A percentile compares a stretch with the other conserved stretches of the same genome.
Conservation (phyloP, 768 basidiomycete species). For the Piloderma croceum region DNA sequence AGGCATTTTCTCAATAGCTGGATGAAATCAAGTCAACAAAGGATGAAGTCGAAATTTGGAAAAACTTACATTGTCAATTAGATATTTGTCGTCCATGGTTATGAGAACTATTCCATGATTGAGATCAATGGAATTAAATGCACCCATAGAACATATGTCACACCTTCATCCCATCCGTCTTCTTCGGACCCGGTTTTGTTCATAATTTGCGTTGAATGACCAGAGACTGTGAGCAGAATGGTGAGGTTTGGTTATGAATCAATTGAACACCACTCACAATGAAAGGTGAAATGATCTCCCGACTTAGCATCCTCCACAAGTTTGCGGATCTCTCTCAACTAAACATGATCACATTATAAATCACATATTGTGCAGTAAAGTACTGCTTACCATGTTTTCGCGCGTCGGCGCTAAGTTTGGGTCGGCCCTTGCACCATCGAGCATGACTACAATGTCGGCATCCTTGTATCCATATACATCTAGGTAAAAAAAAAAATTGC, state of each 20-base stretch:
- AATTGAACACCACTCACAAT: slow-evolving; percentile 15
- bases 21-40: not conserved
- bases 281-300: slow-evolving; percentile 19
- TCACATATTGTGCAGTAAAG: no score
- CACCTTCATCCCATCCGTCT: slow-evolving; percentile 10
- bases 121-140: slow-evolving; percentile 3
- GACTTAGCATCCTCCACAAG: slow-evolving; percentile 14
- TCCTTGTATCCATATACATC: no score
- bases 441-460: no score
- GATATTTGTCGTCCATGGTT: no score
- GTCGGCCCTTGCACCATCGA: no score
- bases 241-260: not conserved
- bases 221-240: slow-evolving; percentile 1
- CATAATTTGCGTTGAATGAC: slow-evolving; percentile 6
- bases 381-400: no score
- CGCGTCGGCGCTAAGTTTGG: no score
- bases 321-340: slow-evolving; percentile 11
- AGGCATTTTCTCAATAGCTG: slow-evolving; percentile 9
- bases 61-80: slow-evolving; percentile 7
- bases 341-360: no score
- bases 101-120: no score
- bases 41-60: not conserved
- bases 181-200: slow-evolving; percentile 6
- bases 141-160: slow-evolving; percentile 3
- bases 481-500: no score